Conservation (phyloP, 345 rosid genomes). For the Hibiscus tridactylites region DNA sequence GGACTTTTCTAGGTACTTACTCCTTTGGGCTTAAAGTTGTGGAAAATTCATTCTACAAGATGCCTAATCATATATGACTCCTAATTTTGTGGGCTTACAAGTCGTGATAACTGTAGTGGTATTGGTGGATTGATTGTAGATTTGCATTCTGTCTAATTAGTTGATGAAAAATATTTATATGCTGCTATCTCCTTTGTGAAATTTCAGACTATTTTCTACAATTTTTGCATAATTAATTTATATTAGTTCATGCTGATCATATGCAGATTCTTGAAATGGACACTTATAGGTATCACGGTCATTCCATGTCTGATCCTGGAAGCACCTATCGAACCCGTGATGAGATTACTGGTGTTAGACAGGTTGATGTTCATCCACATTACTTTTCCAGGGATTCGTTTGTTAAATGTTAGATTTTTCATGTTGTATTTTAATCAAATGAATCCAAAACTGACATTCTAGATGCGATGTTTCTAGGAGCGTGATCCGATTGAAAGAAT, state of each 20-base stretch:
- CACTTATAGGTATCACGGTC: conserved; percentile 97
- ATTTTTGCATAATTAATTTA: neutral
- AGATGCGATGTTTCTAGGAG: conserved; percentile 41
- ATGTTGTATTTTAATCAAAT: neutral
- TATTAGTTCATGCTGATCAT: neutral
- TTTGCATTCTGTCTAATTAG: neutral
- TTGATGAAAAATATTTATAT: neutral
- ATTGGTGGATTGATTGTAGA: neutral
- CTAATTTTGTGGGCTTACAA: neutral
- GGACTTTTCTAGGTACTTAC: too few relatives aligned
- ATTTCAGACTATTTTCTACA: neutral
- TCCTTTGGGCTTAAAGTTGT: neutral
- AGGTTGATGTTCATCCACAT: conserved; percentile 36
- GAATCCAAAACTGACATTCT: neutral
- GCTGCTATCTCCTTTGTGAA: neutral
- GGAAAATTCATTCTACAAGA: neutral
- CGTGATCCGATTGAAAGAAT: conserved; percentile 93
- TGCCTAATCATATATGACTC: neutral
- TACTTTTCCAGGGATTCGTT: neutral
- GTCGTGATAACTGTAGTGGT: neutral
- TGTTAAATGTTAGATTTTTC: neutral
- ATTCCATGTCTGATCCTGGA: conserved; percentile 99
- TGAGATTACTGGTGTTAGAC: conserved; percentile 88
- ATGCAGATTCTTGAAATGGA: conserved; percentile 82
- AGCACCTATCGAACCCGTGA: conserved; percentile 99